Evolutionary conservation across 495 filamentous ascomycete genomes (phyloP).

Genomic region (Sordaria brevicollis): DNA sequence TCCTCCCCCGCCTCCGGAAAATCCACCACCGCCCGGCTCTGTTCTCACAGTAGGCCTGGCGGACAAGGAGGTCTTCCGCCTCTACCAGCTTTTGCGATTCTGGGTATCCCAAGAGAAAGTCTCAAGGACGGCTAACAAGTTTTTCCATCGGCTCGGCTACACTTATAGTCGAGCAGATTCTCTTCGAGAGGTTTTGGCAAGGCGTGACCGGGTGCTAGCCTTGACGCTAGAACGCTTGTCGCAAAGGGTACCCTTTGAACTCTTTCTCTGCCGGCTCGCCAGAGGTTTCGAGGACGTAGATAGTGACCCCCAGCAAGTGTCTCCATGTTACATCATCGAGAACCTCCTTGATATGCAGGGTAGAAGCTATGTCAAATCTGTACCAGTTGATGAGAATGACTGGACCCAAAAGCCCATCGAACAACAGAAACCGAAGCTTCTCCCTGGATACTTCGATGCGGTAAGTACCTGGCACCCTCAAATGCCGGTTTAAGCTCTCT

Average conservation of each 20-base stretch:
- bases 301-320: neutral
- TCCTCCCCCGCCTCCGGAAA: too few species aligned
- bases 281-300: neutral
- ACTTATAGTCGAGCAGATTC: neutral
- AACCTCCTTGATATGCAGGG: constrained; percentile 5
- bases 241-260: constrained; percentile 1
- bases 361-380: neutral
- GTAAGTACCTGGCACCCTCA: too few species aligned
- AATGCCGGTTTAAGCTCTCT: too few species aligned
- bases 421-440: too few species aligned
- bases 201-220: constrained; percentile 1
- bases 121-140: neutral
- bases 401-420: neutral
- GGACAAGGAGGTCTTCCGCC: neutral
- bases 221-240: neutral
- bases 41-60: too few species aligned
- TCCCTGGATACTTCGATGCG: too few species aligned
- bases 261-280: constrained; percentile 9
- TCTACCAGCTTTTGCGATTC: constrained; percentile 4
- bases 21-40: too few species aligned
- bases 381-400: constrained; percentile 1
- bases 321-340: constrained; percentile 1
- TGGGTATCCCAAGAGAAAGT: constrained; percentile 7
- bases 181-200: neutral
- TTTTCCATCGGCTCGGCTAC: constrained; percentile 8